phyloP scores from a whole-genome alignment of 257 asterid genomes.

The Solanum lycopersicoides region DNA sequence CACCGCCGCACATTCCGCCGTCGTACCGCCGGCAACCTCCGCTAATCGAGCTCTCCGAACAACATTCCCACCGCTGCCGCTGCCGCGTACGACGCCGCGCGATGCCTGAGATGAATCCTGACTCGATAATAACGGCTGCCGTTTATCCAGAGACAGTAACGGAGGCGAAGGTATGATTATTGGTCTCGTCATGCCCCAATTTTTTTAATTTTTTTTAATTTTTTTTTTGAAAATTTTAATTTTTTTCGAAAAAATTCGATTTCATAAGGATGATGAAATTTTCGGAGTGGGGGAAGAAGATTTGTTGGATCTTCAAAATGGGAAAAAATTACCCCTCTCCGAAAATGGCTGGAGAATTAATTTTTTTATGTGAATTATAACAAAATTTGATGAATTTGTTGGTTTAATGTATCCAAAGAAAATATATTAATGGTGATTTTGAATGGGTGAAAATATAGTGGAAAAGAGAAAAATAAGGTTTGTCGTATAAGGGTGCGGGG shows the following conservation, averaged over 20 bases:
- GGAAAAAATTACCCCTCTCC: not conserved
- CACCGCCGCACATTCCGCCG: constrained; percentile 82
- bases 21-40: constrained; percentile 70
- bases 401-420: not conserved
- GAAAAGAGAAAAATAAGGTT: not conserved
- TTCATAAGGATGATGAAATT: not conserved
- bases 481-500: not conserved
- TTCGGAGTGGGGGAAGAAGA: not conserved
- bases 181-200: constrained; percentile 28
- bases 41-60: constrained; percentile 12
- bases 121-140: constrained; percentile 33
- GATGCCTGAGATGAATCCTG: constrained; percentile 11
- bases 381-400: not conserved
- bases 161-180: constrained; percentile 21
- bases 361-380: not conserved
- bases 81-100: not conserved
- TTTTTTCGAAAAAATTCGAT: not conserved
- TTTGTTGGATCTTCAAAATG: not conserved
- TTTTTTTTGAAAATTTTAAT: not conserved
- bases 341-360: not conserved
- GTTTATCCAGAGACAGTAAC: constrained; percentile 10
- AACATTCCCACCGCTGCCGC: not conserved
- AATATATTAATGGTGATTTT: not conserved
- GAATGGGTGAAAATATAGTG: not conserved
- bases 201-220: not conserved